phyloP scores from a whole-genome alignment of 192 early-diverging fungal species.

The Dimargaris xerosporica region DNA sequence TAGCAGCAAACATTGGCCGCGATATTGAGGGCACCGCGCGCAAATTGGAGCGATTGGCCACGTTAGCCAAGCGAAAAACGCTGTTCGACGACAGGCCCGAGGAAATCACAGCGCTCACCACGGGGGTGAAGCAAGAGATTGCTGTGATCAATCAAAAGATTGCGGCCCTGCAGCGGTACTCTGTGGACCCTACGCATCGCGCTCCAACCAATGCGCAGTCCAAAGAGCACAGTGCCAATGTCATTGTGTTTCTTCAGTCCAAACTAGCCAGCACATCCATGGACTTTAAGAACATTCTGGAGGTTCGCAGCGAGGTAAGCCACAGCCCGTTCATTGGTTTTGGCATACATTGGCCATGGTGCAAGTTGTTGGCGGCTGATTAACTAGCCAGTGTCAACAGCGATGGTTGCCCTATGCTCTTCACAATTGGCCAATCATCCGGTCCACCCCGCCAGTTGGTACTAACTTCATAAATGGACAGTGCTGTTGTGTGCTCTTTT shows the following conservation, averaged over 20 bases:
- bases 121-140: slow-evolving; percentile 85
- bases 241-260: slow-evolving; percentile 84
- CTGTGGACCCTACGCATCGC: slow-evolving; percentile 10
- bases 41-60: slow-evolving; percentile 74
- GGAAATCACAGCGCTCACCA: slow-evolving; percentile 66
- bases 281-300: slow-evolving; percentile 90
- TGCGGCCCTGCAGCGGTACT: slow-evolving; percentile 57
- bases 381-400: too few species aligned
- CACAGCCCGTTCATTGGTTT: neutral
- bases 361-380: too few species aligned
- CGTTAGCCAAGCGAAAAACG: slow-evolving; percentile 85
- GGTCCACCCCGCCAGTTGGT: too few species aligned
- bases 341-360: too few species aligned
- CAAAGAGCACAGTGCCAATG: slow-evolving; percentile 78
- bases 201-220: slow-evolving; percentile 43
- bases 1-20: slow-evolving; percentile 66
- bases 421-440: too few species aligned
- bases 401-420: too few species aligned
- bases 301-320: slow-evolving; percentile 65
- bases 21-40: slow-evolving; percentile 75
- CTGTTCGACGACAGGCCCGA: slow-evolving; percentile 93
- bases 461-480: too few species aligned
- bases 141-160: slow-evolving; percentile 90
- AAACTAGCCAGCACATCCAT: slow-evolving; percentile 79
- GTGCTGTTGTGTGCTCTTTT: too few species aligned